Evolutionary conservation across 2,329 filamentous ascomycete species (phyloP), one percentile per base, ranked within the genome.

Genomic region (Sporothrix globosa): DNA sequence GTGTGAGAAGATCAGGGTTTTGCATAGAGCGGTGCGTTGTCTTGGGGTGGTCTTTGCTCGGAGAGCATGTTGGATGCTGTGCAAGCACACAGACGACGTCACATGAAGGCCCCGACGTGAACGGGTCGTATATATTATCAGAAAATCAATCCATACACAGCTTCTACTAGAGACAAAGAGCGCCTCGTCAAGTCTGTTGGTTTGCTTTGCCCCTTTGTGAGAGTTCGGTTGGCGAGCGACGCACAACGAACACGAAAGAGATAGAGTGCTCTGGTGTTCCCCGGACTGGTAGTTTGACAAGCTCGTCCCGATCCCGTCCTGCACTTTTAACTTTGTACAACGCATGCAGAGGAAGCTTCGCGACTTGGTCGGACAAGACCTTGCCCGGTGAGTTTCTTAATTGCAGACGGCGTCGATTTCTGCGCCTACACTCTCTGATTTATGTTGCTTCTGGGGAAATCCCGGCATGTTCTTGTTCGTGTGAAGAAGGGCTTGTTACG

Each of bases 51-150:
- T 21, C 52, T 34, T 34, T 27, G 52, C n/a, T 13, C 21, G n/a
- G n/a, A 14, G 52, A 24, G 21, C 52, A 54, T 54, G 21, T 54
- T 54, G 53, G 53, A 17, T 56, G 53, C 53, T 53, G 63, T 52
- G 46, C 30, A 30, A 66, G 24, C 61, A 50, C 44, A 21, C 24
- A 34, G 9, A 24, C 44, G 34, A 48, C 44, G 9, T 17, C 58
- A 34, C 44, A 48, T 19, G 24, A 19, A 50, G 61, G 44, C 10
- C 61, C 24, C 21, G 9, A 65, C 44, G 13, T 46, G 24, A 5
- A 24, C 61, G 9, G 61, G 46, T 30, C 27, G 63, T 66, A 53
- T 52, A 66, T 66, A 66, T 52, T 27, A 52, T 39, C 46, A 66
- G 63, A 52, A 39, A 66, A 66, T 52, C 3, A 68, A 54, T 30